Base-by-base conservation (phyloP, 352 stramenopile species). In the Phytophthora cajani region DNA sequence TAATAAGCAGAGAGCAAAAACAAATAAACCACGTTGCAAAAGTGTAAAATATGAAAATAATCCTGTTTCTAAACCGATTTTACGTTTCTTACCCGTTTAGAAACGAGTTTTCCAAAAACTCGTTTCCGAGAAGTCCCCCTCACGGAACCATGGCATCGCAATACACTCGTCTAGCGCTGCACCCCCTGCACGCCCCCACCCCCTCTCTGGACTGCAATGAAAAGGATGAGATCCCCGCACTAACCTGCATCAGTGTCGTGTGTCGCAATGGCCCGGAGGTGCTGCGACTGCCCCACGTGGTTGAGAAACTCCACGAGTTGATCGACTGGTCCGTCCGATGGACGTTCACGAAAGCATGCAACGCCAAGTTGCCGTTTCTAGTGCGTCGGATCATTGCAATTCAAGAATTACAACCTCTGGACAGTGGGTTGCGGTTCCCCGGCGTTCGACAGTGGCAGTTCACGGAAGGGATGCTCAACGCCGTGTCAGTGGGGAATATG, bases 381-480 rank as follows among this genome's bases (percentile, higher is more conserved):
- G 51, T 58, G 4, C 42, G n/a, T 17, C 51, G 33, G 11, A 23
- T 68, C 16, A 30, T 63, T 58, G 51, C 42, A n/a, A 51, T 21
- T 16, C 42, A 60, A 6, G 19, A 56, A 17, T 12, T 58, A 7
- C 12, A 68, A 27, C 66, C 44, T 46, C 1, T 58, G 12, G 57
- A 62, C 51, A 53, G 47, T 36, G 27, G 38, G 7, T 56, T 60
- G 47, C 17, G 56, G 10, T 32, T 27, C 21, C 64, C 40, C 1
- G 23, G 16, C 2, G 21, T 67, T 14, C 66, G 66, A 21, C 58
- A 68, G n/a, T 72, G 51, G 58, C 65, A 72, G 30, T 72, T 72
- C 25, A 33, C 51, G 12, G 4, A 58, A 55, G 51, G 58, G 9
- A 55, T 72, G 44, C 17, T 57, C 1, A 49, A 30, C 5, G 52